A percentile compares a stretch with the other conserved stretches of the same genome.
These are phyloP conservation scores for Penicillium sp. DNA, from an alignment of 2,329 filamentous ascomycete species.

Conservation along the genomic window DNA sequence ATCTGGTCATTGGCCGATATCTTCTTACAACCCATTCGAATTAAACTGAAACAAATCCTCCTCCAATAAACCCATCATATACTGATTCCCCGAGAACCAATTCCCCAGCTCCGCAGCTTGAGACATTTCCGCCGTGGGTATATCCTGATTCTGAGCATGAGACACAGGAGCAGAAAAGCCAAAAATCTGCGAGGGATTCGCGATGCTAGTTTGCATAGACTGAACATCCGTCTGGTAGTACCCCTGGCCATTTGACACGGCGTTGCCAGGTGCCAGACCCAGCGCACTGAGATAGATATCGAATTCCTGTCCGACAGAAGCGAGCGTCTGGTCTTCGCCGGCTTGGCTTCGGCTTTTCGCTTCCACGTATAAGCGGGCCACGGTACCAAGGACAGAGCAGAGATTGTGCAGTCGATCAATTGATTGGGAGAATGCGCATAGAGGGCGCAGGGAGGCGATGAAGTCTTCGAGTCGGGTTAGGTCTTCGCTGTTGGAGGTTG, in stretches of 20 bases:
- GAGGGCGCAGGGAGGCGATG: slow-evolving; percentile 51
- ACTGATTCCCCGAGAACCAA: slow-evolving; percentile 63
- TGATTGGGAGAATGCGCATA: slow-evolving; percentile 53
- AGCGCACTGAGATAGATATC: slow-evolving; percentile 62
- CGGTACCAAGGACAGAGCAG: slow-evolving; percentile 58
- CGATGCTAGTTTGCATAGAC: neutral
- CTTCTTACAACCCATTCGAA: slow-evolving; percentile 5
- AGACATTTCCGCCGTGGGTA: slow-evolving; percentile 14
- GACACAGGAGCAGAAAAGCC: slow-evolving; percentile 5
- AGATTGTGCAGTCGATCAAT: slow-evolving; percentile 59
- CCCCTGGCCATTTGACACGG: neutral
- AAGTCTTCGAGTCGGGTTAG: slow-evolving; percentile 55
- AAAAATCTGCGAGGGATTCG: slow-evolving; percentile 1
- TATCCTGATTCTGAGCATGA: slow-evolving; percentile 17
- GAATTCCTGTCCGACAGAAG: slow-evolving; percentile 56
- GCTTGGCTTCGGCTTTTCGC: slow-evolving; percentile 55
- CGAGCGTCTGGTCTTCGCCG: slow-evolving; percentile 45
- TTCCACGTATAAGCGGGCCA: slow-evolving; percentile 59
- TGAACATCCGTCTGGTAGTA: slow-evolving; percentile 10
- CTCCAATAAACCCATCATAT: slow-evolving; percentile 62
- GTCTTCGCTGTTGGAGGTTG: slow-evolving; percentile 52
- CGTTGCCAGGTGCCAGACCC: slow-evolving; percentile 50
- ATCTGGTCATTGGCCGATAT: neutral
- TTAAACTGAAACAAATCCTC: slow-evolving; percentile 48
- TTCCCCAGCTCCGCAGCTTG: slow-evolving; percentile 53